Base-by-base conservation (phyloP, 1,284 basidiomycete genomes). In the Ustilago hordei region DNA sequence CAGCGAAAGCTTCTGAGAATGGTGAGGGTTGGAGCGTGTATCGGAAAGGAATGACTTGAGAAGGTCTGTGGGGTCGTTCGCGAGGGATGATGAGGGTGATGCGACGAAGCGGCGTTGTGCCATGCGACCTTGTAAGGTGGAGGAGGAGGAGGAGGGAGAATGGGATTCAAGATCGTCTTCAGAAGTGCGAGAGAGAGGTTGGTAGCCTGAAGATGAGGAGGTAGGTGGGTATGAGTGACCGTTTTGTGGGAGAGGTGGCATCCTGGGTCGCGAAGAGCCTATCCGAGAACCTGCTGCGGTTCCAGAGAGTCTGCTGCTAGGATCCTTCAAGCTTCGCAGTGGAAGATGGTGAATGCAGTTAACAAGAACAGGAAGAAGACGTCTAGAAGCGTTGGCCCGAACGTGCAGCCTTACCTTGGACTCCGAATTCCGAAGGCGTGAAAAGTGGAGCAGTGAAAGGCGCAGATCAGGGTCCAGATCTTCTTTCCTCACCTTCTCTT, bases 171-270 rank as follows among this genome's bases (percentile, higher is more conserved):
- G n/a, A 32, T 72, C 69, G 13, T 58, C 59, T 7, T 66, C 45
- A 5, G 60, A 59, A 3, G 56, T 17, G 45, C 23, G 32, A 15
- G 48, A 8, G 17, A 74, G 57, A 4, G 62, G 58, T 41, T 54
- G 55, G 41, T 74, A 74, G 43, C 55, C 62, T 9, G 65, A 74
- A 19, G 60, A 43, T 2, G 70, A 68, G 8, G 71, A 65, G 38
- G 23, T 28, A 28, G 23, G 23, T 28, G 71, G 71, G 32, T 74
- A 74, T 15, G 62, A 64, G 2, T 53, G 23, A 11, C 65, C 65
- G 23, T 65, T 57, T 1, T 28, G 12, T 1, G 71, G 71, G 7
- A 74, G 53, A 7, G 71, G 71, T 3, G 71, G 71, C 71, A 74
- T 74, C 6, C 17, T 61, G 15, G 6, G 8, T 11, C 8, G 48